Conservation (phyloP, 306 rosid genomes). For the Lupinus albus region DNA sequence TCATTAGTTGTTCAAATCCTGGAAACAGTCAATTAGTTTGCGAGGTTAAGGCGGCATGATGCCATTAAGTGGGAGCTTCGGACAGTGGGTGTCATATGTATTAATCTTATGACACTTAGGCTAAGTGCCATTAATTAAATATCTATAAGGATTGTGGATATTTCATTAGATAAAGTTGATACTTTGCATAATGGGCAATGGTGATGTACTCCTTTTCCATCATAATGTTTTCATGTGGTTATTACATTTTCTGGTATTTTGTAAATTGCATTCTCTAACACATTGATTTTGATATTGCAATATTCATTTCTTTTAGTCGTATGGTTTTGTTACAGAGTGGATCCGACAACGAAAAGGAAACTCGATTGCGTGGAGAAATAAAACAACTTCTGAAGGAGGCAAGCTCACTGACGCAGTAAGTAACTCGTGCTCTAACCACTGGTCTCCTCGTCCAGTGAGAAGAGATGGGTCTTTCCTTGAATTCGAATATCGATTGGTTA, state of each 20-base stretch:
- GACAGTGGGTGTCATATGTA: too few relatives aligned
- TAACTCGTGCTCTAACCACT: conserved; percentile 24
- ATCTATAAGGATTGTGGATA: too few relatives aligned
- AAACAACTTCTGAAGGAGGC: conserved; percentile 77
- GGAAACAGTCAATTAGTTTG: too few relatives aligned
- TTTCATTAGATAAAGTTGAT: too few relatives aligned
- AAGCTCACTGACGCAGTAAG: conserved; percentile 79
- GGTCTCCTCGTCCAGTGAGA: conserved; percentile 11
- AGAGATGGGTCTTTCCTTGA: neutral
- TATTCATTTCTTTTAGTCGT: conserved; percentile 16
- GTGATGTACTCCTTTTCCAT: too few relatives aligned
- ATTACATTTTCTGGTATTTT: neutral
- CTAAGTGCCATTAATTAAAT: too few relatives aligned
- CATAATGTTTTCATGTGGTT: conserved; percentile 2
- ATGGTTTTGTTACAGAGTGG: conserved; percentile 51
- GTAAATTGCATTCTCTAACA: neutral
- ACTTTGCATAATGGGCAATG: too few relatives aligned
- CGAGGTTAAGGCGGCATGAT: too few relatives aligned
- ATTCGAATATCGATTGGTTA: conserved; percentile 21
- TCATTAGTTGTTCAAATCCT: too few relatives aligned
- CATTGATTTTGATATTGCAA: neutral
- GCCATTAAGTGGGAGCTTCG: too few relatives aligned
- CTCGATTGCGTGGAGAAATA: conserved; percentile 64
- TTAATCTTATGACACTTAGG: too few relatives aligned
- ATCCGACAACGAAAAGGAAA: conserved; percentile 48